Base-by-base conservation (phyloP, 2,329 filamentous ascomycete genomes). In the Cladophialophora exuberans region DNA sequence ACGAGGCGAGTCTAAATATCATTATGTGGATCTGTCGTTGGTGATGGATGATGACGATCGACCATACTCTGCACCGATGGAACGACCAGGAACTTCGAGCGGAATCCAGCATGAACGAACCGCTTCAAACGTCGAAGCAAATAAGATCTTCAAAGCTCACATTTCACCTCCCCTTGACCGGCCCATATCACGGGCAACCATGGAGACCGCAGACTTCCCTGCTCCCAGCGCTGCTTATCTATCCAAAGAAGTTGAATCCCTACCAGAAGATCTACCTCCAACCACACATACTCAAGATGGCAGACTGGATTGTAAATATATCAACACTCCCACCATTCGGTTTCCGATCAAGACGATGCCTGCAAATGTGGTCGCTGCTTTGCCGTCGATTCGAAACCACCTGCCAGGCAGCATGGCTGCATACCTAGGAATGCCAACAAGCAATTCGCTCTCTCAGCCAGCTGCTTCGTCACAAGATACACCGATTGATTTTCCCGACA, bases 1-100 rank as follows among this genome's bases (percentile, higher is more conserved):
- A 42, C 85, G 94, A 49, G 94, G 94, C 61, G 93, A 97, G 75
- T 99, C 94, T 11, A 99, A 99, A 70, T 99, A 99, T 71, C 94
- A 99, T 72, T 99, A 99, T 57, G 76, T 79, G 43, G 76, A 79
- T 60, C 65, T 79, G 54, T 75, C 75, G 2, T 71, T 79, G 18
- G 38, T 62, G 6, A 38, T 56, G 11, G 61, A 63, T 25, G 62
- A 63, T 28, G 60, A 63, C 25, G 59, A 63, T 30, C 61, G 52
- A 30, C 59, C 51, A 38, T 58, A 59, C 38, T 42, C 45, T 35
- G 26, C 54, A 7, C 22, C 25, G 7, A 42, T 31, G 18, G 61
- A 62, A 44, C 33, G 59, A 49, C 61, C 59, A 18, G 52, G 54
- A 31, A 63, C 62, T 3, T 56, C 62, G 30, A 56, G 43, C 31